A percentile compares a stretch with the other conserved stretches of the same genome.
Evolutionary conservation across 2,329 filamentous ascomycete genomes (phyloP).

Genomic region (Xylariales sp.): DNA sequence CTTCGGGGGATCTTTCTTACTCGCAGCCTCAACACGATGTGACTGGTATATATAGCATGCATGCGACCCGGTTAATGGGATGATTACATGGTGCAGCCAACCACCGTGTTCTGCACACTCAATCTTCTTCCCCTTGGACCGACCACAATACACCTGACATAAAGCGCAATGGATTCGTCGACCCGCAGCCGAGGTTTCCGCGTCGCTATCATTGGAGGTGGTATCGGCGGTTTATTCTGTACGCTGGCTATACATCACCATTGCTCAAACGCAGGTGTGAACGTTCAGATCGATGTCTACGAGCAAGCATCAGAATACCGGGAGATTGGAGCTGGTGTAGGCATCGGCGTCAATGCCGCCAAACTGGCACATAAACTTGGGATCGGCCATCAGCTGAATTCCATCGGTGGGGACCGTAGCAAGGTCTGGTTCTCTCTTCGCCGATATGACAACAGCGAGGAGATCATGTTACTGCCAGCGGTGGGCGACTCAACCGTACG

Average conservation of each 20-base stretch:
- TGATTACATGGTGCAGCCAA: too few species aligned
- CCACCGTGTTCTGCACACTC: too few species aligned
- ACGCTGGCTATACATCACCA: slow-evolving; percentile 32
- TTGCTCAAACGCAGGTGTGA: background rate
- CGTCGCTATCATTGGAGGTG: slow-evolving; percentile 35
- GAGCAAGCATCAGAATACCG: slow-evolving; percentile 29
- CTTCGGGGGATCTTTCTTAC: too few species aligned
- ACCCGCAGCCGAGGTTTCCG: too few species aligned
- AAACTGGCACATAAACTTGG: slow-evolving; percentile 28
- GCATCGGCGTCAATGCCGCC: slow-evolving; percentile 30
- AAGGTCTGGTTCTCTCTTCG: slow-evolving; percentile 30
- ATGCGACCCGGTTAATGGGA: too few species aligned
- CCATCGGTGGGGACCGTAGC: slow-evolving; percentile 24
- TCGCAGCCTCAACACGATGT: too few species aligned
- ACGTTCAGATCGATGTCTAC: slow-evolving; percentile 27
- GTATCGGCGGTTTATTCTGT: slow-evolving; percentile 32
- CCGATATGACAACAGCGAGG: slow-evolving; percentile 28
- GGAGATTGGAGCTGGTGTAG: slow-evolving; percentile 31
- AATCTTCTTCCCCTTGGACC: too few species aligned
- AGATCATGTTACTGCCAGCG: slow-evolving; percentile 25
- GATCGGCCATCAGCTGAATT: slow-evolving; percentile 23
- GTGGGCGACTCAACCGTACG: slow-evolving; percentile 17
- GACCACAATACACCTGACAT: too few species aligned
- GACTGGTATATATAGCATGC: too few species aligned
- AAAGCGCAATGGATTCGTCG: too few species aligned